Base-by-base conservation (phyloP, 1,139 yeast genomes). In the Hemisphaericaspora lyxosophila region DNA sequence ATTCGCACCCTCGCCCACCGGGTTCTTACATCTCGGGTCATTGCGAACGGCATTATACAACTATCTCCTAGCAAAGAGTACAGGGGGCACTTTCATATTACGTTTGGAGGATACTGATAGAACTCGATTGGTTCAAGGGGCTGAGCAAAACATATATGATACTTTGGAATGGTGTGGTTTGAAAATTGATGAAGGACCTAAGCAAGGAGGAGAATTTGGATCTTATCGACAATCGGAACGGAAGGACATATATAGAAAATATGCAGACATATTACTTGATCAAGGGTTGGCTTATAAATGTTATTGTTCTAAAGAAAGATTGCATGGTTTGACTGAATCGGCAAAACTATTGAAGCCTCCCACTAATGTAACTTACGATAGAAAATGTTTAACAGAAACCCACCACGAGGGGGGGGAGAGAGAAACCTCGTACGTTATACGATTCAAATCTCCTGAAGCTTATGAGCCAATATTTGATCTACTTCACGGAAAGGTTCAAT, bases 1-100 rank as follows among this genome's bases (percentile, higher is more conserved):
- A 48, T 92, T 92, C 63, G 99, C 99, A 0, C 98, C 99, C 1
- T 90, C 97, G 2, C 99, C 99, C 1, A 92, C 99, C 0, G 99
- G 99, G 0, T 78, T 77, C 46, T 70, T 94, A 26, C 99, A 92
- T 57, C 60, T 94, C 41, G 99, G 99, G 0, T 89, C 97, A 0
- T 60, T 94, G 35, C 67, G 99, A 55, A 92, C 99, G 0, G 97
- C 98, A 0, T 60, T 92, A 20, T 94, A 88, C 63, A 94, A 92
- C 58, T 92, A 83, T 53, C 60, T 92, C 22, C 64, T 87, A 18
- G 97, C 98, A 0, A 79, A 71, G 49, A 75, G 77, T 41, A 87
- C 96, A 0, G 78, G 80, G 0, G 98, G 98, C 0, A 76, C 78
- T 49, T 94, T 92, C 51, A 48, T 94, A 4, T 60, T 92, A 15